phyloP scores from a whole-genome alignment of 2,329 filamentous ascomycete genomes.

The Aureobasidium mangrovei region DNA sequence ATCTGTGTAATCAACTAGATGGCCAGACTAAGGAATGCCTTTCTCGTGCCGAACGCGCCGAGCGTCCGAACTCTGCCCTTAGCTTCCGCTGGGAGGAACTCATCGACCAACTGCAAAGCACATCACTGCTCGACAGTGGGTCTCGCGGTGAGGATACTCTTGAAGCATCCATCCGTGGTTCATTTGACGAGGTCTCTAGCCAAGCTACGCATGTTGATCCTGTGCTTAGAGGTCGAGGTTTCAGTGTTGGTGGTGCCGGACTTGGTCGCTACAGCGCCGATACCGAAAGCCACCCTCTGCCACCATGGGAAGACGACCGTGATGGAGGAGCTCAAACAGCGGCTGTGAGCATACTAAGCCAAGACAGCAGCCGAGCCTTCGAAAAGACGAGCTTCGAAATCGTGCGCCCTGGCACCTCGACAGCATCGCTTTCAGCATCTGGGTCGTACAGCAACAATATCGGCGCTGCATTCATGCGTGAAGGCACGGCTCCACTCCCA shows the following conservation, averaged over 20 bases:
- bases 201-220: neutral
- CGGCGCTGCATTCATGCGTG: neutral
- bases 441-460: conserved; percentile 5
- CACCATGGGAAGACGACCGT: conserved; percentile 14
- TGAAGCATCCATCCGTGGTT: conserved; percentile 15
- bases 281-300: conserved; percentile 5
- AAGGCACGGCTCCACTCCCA: neutral
- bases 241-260: neutral
- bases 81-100: conserved; percentile 46
- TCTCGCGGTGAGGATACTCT: conserved; percentile 24
- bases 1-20: conserved; percentile 39
- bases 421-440: neutral
- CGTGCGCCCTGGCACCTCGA: neutral
- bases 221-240: neutral
- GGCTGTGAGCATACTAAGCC: conserved; percentile 13
- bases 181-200: conserved; percentile 15
- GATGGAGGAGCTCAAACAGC: conserved; percentile 17
- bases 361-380: conserved; percentile 8
- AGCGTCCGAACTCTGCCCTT: conserved; percentile 40
- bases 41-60: conserved; percentile 43
- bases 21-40: conserved; percentile 43
- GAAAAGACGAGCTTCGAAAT: conserved; percentile 4
- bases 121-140: conserved; percentile 21
- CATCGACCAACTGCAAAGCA: conserved; percentile 35
- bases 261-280: neutral